Evolutionary conservation across 345 rosid species (phyloP).

Genomic region (Acer saccharum): DNA sequence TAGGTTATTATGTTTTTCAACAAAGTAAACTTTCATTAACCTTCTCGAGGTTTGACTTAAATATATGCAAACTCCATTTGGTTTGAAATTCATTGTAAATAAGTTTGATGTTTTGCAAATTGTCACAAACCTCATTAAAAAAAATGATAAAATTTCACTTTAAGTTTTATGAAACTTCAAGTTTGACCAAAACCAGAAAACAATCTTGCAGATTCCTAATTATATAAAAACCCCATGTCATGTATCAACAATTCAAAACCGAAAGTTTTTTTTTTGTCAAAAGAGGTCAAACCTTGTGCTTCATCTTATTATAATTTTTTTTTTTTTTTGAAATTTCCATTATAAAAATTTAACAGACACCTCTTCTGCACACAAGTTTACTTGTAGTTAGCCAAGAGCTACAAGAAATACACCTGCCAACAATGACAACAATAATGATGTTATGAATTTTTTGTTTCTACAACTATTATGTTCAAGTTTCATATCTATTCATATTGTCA

Average conservation of each 20-base stretch:
- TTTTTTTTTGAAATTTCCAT: background rate
- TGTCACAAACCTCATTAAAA: background rate
- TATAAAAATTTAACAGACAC: background rate
- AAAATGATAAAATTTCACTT: too few relatives aligned
- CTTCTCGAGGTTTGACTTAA: background rate
- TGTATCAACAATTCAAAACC: background rate
- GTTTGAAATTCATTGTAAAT: background rate
- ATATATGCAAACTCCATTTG: background rate
- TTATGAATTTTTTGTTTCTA: background rate
- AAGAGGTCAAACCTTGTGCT: background rate
- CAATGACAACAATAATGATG: background rate
- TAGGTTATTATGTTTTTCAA: too few relatives aligned
- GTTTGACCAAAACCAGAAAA: background rate
- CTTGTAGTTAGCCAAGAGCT: background rate
- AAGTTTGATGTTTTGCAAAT: background rate
- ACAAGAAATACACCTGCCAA: background rate
- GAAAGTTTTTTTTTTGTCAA: too few relatives aligned
- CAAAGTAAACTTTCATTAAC: background rate
- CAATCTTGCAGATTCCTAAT: background rate
- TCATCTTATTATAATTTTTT: too few relatives aligned
- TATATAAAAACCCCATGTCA: background rate
- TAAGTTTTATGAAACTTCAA: background rate
- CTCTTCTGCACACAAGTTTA: background rate
- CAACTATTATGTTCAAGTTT: background rate
- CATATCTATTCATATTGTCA: background rate